Percentiles rank a stretch among this genome's conserved stretches.
Conservation (phyloP, 306 rosid genomes). For the Lathyrus oleraceus region DNA sequence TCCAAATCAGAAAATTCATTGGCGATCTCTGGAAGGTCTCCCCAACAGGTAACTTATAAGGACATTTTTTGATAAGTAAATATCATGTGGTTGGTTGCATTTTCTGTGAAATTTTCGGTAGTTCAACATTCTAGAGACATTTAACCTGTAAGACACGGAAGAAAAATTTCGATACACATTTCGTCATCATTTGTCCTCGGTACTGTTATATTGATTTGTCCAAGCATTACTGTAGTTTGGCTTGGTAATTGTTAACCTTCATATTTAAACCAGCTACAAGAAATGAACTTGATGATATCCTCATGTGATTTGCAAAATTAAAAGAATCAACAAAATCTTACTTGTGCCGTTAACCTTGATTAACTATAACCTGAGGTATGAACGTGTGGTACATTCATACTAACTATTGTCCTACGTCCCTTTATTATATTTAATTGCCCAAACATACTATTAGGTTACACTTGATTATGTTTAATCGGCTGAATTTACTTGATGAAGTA, state of each 20-base stretch:
- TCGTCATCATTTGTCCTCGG: neutral
- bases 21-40: conserved; percentile 97
- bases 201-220: conserved; percentile 17
- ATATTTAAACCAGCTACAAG: conserved; percentile 3
- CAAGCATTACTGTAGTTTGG: conserved; percentile 9
- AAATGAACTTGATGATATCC: conserved; percentile 8
- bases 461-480: conserved; percentile 16
- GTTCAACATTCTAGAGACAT: conserved; percentile 1
- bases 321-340: conserved; percentile 21
- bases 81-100: conserved; percentile 15
- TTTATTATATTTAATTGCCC: conserved; percentile 14
- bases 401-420: neutral
- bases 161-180: conserved; percentile 11
- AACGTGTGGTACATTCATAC: neutral
- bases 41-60: conserved; percentile 70
- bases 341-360: neutral
- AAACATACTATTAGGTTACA: conserved; percentile 10
- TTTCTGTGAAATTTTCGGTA: conserved; percentile 18
- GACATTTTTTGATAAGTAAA: neutral
- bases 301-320: conserved; percentile 15
- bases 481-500: conserved; percentile 16
- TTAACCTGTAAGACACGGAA: conserved; percentile 1
- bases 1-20: conserved; percentile 91
- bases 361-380: neutral
- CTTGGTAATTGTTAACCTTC: neutral